A percentile compares a stretch with the other conserved stretches of the same genome.
phyloP scores from a whole-genome alignment of 2,329 filamentous ascomycete genomes.

The Phyllosticta citrichinensis region DNA sequence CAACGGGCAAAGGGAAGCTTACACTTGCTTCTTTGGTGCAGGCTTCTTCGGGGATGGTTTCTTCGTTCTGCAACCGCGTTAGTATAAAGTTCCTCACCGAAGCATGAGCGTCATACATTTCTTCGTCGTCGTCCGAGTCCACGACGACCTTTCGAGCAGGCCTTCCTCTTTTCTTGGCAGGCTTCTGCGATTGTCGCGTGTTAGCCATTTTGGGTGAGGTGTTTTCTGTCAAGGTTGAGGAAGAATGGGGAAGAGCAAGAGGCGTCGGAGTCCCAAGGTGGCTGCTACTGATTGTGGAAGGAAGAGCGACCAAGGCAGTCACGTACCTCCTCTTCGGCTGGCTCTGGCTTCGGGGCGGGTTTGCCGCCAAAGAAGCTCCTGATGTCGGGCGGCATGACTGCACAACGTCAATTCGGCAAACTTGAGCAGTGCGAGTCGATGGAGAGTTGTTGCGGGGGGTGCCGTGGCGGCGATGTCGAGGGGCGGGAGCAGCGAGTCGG shows the following conservation, averaged over 20 bases:
- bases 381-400: constrained; percentile 70
- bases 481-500: background rate
- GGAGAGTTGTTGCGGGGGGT: background rate
- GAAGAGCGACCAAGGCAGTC: background rate
- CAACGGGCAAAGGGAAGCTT: background rate
- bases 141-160: constrained; percentile 42
- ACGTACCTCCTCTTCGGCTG: constrained; percentile 26
- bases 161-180: constrained; percentile 32
- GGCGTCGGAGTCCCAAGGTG: background rate
- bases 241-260: background rate
- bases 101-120: constrained; percentile 20
- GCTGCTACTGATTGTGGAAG: background rate
- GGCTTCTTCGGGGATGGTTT: constrained; percentile 46
- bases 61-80: constrained; percentile 23
- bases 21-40: constrained; percentile 48
- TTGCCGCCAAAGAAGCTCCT: constrained; percentile 82
- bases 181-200: constrained; percentile 17
- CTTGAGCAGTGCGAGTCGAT: background rate
- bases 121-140: constrained; percentile 64
- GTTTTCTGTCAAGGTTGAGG: background rate
- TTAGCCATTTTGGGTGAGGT: background rate
- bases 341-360: constrained; percentile 41
- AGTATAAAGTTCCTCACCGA: constrained; percentile 10
- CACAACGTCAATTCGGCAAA: background rate
- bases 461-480: background rate